Evolutionary conservation across 768 basidiomycete genomes (phyloP).

Genomic region (Tylopilus felleus): DNA sequence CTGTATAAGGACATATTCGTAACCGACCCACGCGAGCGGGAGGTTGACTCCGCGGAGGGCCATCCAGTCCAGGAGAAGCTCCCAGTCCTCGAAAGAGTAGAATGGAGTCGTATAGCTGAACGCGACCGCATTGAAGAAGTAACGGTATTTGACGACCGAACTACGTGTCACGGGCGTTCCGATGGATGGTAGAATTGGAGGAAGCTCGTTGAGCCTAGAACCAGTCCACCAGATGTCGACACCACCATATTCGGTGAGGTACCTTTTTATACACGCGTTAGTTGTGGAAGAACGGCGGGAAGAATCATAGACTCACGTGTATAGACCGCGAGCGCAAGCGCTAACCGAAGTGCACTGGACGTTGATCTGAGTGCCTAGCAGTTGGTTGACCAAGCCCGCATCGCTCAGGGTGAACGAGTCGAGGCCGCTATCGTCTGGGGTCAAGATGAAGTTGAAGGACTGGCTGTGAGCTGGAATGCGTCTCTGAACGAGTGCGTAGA

Average conservation of each 20-base stretch:
- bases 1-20: constrained; percentile 37
- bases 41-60: constrained; percentile 40
- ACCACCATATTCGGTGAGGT: no score
- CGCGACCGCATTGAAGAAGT: constrained; percentile 43
- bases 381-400: no score
- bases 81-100: constrained; percentile 40
- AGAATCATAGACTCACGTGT: no score
- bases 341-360: no score
- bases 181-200: constrained; percentile 28
- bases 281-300: no score
- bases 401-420: constrained; percentile 37
- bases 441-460: constrained; percentile 32
- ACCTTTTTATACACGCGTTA: no score
- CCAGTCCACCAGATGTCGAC: no score
- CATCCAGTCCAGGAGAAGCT: constrained; percentile 40
- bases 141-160: constrained; percentile 38
- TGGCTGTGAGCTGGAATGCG: constrained; percentile 32
- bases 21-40: constrained; percentile 41
- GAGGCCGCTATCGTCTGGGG: constrained; percentile 11
- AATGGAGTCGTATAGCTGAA: constrained; percentile 41
- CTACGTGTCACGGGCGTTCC: constrained; percentile 30
- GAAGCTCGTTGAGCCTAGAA: constrained; percentile 8
- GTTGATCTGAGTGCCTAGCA: no score
- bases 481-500: constrained; percentile 34
- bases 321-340: no score